Conservation (phyloP, 1,139 yeast genomes). For the Candida sanyaensis region DNA sequence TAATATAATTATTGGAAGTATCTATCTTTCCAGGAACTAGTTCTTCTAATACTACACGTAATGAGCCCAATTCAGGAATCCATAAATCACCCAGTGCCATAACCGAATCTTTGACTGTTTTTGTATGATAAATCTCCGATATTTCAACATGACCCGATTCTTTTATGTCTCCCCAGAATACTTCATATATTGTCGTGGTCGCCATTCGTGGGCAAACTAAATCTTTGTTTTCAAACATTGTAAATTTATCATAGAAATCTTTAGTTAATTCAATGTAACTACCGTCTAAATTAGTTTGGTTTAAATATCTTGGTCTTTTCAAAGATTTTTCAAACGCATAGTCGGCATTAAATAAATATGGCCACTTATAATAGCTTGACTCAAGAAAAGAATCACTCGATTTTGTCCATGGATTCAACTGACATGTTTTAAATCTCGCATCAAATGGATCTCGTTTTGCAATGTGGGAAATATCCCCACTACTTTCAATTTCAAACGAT, state of each 20-base stretch:
- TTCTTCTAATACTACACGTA: constrained; percentile 42
- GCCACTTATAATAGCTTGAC: constrained; percentile 38
- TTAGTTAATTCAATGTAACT: constrained; percentile 34
- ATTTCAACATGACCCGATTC: constrained; percentile 24
- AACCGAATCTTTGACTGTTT: constrained; percentile 12
- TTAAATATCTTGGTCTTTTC: constrained; percentile 35
- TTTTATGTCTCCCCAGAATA: constrained; percentile 36
- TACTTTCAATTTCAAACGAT: constrained; percentile 12
- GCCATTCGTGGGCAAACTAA: constrained; percentile 28
- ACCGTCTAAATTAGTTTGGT: constrained; percentile 22
- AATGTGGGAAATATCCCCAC: constrained; percentile 15
- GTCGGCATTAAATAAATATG: constrained; percentile 44
- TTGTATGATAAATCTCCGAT: constrained; percentile 21
- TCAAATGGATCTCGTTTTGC: constrained; percentile 23
- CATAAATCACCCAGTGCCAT: constrained; percentile 29
- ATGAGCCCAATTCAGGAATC: constrained; percentile 35
- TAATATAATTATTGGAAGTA: constrained; percentile 23
- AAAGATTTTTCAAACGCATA: constrained; percentile 32
- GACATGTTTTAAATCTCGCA: constrained; percentile 28
- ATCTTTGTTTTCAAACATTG: constrained; percentile 21
- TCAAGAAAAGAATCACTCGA: constrained; percentile 20
- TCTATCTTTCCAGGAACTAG: constrained; percentile 36
- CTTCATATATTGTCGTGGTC: constrained; percentile 29
- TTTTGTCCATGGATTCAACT: constrained; percentile 29
- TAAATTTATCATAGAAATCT: constrained; percentile 29